These are phyloP conservation scores for Lactarius evosmus DNA, from an alignment of 768 basidiomycete genomes.

Conservation along the genomic window DNA sequence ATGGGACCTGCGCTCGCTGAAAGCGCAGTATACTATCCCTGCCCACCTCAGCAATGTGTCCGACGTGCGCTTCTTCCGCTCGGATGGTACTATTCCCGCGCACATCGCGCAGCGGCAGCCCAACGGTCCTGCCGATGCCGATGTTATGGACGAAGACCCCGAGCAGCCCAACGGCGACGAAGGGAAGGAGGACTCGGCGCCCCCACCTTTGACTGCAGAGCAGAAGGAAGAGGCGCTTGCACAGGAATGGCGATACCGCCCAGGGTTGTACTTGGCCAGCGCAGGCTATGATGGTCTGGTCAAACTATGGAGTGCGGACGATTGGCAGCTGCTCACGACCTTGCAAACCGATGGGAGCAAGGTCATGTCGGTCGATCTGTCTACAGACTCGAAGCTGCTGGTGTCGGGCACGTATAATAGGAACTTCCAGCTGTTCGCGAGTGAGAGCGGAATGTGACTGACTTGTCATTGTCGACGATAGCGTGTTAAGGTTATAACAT, in stretches of 20 bases:
- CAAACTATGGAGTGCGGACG: constrained; percentile 96
- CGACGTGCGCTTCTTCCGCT: constrained; percentile 91
- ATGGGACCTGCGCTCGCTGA: constrained; percentile 96
- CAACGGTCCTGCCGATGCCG: constrained; percentile 44
- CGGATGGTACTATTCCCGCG: constrained; percentile 48
- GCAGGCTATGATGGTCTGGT: constrained; percentile 94
- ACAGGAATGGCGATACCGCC: constrained; percentile 77
- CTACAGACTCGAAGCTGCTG: constrained; percentile 75
- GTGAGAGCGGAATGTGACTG: constrained; percentile 38
- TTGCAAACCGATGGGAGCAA: constrained; percentile 95
- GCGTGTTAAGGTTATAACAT: constrained; percentile 24
- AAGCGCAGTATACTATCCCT: constrained; percentile 92
- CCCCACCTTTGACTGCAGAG: constrained; percentile 16
- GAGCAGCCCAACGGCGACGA: constrained; percentile 34
- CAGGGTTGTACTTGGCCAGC: constrained; percentile 90
- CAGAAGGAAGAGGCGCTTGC: constrained; percentile 36
- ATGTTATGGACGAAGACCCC: constrained; percentile 40
- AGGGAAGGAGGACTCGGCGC: constrained; percentile 14
- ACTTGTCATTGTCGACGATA: constrained; percentile 8
- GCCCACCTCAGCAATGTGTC: constrained; percentile 94
- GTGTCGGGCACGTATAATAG: constrained; percentile 91
- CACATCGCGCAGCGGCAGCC: constrained; percentile 30
- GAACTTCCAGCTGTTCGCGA: constrained; percentile 90
- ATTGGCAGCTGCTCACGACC: constrained; percentile 90
- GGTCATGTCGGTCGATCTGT: constrained; percentile 96